Evolutionary conservation across 1,284 basidiomycete species (phyloP).

Genomic region (Chalciporus sp.): DNA sequence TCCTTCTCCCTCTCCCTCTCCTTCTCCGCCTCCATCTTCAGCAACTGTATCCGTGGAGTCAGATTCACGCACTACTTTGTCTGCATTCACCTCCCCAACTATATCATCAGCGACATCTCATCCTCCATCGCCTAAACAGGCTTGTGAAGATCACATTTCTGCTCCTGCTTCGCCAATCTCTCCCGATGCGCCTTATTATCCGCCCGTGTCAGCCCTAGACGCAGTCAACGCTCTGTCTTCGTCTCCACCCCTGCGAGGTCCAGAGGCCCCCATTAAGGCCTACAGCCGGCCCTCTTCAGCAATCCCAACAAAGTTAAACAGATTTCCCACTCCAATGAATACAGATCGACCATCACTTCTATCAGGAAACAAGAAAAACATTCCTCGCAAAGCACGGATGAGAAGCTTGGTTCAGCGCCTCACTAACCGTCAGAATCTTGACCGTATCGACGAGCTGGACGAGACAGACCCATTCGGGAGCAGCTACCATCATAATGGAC

Average conservation of each 20-base stretch:
- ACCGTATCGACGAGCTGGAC: slow-evolving; percentile 74
- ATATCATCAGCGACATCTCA: slow-evolving; percentile 13
- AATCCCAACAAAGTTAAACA: neutral
- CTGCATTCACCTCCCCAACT: slow-evolving; percentile 12
- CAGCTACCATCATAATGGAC: slow-evolving; percentile 63
- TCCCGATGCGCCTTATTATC: neutral
- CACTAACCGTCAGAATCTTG: slow-evolving; percentile 48
- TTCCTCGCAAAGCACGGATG: slow-evolving; percentile 22
- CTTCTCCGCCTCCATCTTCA: slow-evolving; percentile 3
- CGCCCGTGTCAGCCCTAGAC: neutral
- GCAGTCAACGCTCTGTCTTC: neutral
- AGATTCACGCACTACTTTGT: slow-evolving; percentile 5
- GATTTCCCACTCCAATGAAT: neutral
- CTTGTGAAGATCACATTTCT: neutral
- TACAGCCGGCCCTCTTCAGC: neutral
- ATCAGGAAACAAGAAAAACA: slow-evolving; percentile 7
- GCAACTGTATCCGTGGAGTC: slow-evolving; percentile 14
- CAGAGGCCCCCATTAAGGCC: neutral
- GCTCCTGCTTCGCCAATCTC: neutral
- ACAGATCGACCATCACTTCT: slow-evolving; percentile 1
- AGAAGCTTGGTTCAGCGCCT: slow-evolving; percentile 31
- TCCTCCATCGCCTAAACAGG: neutral
- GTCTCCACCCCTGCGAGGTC: neutral
- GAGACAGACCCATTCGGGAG: slow-evolving; percentile 67
- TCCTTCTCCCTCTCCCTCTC: neutral